Percentiles rank a stretch among this genome's conserved stretches.
Evolutionary conservation across 192 early-diverging fungal genomes (phyloP).

Genomic region (Gorgonomyces haynaldii): DNA sequence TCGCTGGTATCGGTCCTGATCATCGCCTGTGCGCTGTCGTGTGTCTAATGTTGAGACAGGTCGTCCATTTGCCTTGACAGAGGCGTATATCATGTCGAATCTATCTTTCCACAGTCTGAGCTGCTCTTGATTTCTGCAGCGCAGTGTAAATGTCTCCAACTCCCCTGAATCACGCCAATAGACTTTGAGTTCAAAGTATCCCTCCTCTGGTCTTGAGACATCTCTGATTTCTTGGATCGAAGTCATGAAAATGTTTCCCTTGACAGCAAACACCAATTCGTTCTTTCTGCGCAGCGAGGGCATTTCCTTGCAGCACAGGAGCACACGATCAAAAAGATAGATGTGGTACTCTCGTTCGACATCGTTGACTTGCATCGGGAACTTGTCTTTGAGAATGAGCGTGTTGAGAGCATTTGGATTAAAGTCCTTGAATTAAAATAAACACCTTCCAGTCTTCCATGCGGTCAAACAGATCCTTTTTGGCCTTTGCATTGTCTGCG

Average conservation of each 20-base stretch:
- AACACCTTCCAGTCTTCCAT: slow-evolving; percentile 83
- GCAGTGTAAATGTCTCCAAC: slow-evolving; percentile 78
- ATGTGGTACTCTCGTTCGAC: slow-evolving; percentile 72
- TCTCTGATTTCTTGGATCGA: slow-evolving; percentile 65
- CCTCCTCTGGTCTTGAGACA: slow-evolving; percentile 25
- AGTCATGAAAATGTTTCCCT: slow-evolving; percentile 77
- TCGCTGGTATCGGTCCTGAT: too few relatives aligned
- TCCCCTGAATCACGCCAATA: slow-evolving; percentile 67
- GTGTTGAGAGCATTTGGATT: slow-evolving; percentile 63
- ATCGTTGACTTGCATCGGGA: slow-evolving; percentile 70
- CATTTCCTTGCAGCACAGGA: slow-evolving; percentile 88
- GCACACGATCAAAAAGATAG: slow-evolving; percentile 85
- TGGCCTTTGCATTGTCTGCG: slow-evolving; percentile 74
- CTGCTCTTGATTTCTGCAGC: slow-evolving; percentile 84
- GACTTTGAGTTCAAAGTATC: slow-evolving; percentile 44
- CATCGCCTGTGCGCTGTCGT: not conserved
- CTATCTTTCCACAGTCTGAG: slow-evolving; percentile 78
- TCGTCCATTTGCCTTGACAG: not conserved
- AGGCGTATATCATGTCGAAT: slow-evolving; percentile 29
- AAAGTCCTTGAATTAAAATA: slow-evolving; percentile 39
- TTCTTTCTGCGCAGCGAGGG: slow-evolving; percentile 22
- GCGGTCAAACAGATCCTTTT: slow-evolving; percentile 65
- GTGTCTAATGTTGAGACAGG: not conserved
- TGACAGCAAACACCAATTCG: slow-evolving; percentile 34
- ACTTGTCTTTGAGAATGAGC: slow-evolving; percentile 74